Base-by-base conservation (phyloP, 1,284 basidiomycete species). In the Apiotrichum akiyoshidainum region DNA sequence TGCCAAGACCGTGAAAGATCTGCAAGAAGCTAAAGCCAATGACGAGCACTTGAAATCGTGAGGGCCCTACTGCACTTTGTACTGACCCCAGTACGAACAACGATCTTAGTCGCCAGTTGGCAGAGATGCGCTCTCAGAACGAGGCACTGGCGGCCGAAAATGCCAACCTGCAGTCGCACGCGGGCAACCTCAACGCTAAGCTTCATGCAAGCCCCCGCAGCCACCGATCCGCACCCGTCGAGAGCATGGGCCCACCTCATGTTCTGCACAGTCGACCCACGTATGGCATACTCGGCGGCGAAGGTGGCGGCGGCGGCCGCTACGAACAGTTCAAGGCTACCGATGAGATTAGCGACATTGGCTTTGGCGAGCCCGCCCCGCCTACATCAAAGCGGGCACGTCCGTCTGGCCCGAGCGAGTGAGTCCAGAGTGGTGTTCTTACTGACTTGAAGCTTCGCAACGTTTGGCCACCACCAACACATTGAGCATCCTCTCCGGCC, bases 91-190 rank as follows among this genome's bases (percentile, higher is more conserved):
- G 58, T 7, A 31, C 41, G 9, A 21, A 56, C 10, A n/a, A 48
- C 3, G 52, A 60, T 31, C 44, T 51, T 19, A 19, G 26, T 0
- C 41, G 55, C 6, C 59, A 54, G 21, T 13, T 51, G 16, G 22
- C 44, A 2, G 59, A 60, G 19, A 22, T 41, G 33, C 51, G 46
- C 10, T 31, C 52, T 4, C 51, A 58, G 52, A 52, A 41, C 16
- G 39, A 47, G 13, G 37, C 26, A 1, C 42, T 50, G 4, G 45
- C 10, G 19, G n/a, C 42, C 6, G 11, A 44, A 9, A 44, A n/a
- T 13, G 42, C 42, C n/a, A 44, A 47, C 16, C 46, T 34, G 33
- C 26, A 47, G 12, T 19, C 12, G 3, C 17, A 16, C 12, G n/a
- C 19, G n/a, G 9, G 21, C 19, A 10, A 19, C 17, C 46, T 33